A percentile compares a stretch with the other conserved stretches of the same genome.
phyloP scores from a whole-genome alignment of 1,284 basidiomycete species.

The Ganoderma multipileum region DNA sequence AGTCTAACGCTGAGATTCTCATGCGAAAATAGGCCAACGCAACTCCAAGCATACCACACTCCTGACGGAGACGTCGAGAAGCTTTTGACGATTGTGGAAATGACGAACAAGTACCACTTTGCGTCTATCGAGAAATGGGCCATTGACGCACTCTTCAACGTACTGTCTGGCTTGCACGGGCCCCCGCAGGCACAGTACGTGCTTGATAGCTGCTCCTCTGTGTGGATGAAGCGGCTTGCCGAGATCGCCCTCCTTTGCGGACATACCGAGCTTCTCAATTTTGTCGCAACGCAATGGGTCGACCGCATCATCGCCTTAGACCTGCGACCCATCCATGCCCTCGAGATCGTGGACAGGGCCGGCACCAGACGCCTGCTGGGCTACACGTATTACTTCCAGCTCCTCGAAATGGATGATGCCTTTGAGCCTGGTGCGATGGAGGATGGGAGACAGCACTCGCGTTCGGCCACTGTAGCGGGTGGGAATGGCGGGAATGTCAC shows the following conservation, averaged over 20 bases:
- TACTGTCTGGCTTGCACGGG: conserved; percentile 31
- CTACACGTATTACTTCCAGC: conserved; percentile 40
- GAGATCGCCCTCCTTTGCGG: conserved; percentile 41
- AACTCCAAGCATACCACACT: conserved; percentile 35
- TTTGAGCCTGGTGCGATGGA: conserved; percentile 28
- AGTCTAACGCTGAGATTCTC: conserved; percentile 14
- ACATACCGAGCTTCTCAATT: conserved; percentile 33
- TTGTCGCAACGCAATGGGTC: conserved; percentile 36
- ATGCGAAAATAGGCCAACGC: conserved; percentile 36
- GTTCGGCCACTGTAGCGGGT: neutral
- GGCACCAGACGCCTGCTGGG: conserved; percentile 33
- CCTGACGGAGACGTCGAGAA: conserved; percentile 29
- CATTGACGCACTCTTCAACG: conserved; percentile 36
- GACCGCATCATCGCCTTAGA: conserved; percentile 33
- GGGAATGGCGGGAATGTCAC: neutral
- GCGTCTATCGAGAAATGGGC: conserved; percentile 40
- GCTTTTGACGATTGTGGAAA: conserved; percentile 37
- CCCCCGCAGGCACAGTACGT: conserved; percentile 21
- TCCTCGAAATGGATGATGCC: conserved; percentile 35
- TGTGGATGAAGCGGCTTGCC: conserved; percentile 37
- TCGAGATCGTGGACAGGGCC: conserved; percentile 37
- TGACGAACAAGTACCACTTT: conserved; percentile 45
- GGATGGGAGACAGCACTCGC: conserved; percentile 21
- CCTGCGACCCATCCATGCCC: conserved; percentile 34
- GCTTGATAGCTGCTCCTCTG: conserved; percentile 24